Conservation (phyloP, 2,329 filamentous ascomycete species). For the Cytospora piceae region DNA sequence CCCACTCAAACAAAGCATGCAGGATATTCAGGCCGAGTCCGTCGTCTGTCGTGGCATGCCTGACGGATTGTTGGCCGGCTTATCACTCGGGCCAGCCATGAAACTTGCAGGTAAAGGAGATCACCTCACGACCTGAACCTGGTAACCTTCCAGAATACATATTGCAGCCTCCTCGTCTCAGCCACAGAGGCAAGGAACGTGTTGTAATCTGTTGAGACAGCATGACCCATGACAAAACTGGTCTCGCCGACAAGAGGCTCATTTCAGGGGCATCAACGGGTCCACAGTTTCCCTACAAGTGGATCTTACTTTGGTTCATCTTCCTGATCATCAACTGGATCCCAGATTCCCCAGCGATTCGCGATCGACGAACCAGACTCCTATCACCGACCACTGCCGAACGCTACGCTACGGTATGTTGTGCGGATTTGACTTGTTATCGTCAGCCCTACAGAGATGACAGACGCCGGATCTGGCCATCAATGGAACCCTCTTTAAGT, state of each 20-base stretch:
- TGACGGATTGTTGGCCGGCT: not conserved
- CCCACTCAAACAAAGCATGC: constrained; percentile 10
- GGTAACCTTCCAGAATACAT: not conserved
- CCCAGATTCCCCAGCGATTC: constrained; percentile 8
- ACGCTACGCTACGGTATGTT: constrained; percentile 25
- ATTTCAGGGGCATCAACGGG: constrained; percentile 25
- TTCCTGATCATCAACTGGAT: constrained; percentile 21
- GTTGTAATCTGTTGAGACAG: not conserved
- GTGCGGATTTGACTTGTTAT: constrained; percentile 19
- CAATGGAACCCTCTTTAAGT: constrained; percentile 15
- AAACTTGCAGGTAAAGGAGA: not conserved
- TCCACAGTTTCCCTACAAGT: constrained; percentile 25
- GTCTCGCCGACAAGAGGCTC: constrained; percentile 18
- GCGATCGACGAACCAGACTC: constrained; percentile 22
- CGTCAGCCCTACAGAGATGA: constrained; percentile 29
- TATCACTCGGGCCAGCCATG: not conserved
- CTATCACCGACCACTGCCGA: constrained; percentile 26
- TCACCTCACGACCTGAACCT: not conserved
- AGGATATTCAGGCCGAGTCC: not conserved
- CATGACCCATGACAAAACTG: constrained; percentile 17
- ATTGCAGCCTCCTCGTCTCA: not conserved
- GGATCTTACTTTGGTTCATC: constrained; percentile 24
- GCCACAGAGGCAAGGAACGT: constrained; percentile 6
- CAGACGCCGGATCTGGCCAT: constrained; percentile 16
- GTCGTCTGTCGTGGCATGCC: not conserved